Evolutionary conservation across 1,284 basidiomycete species (phyloP), one percentile per base, ranked within the genome.

Genomic region (Ustilago sp.): DNA sequence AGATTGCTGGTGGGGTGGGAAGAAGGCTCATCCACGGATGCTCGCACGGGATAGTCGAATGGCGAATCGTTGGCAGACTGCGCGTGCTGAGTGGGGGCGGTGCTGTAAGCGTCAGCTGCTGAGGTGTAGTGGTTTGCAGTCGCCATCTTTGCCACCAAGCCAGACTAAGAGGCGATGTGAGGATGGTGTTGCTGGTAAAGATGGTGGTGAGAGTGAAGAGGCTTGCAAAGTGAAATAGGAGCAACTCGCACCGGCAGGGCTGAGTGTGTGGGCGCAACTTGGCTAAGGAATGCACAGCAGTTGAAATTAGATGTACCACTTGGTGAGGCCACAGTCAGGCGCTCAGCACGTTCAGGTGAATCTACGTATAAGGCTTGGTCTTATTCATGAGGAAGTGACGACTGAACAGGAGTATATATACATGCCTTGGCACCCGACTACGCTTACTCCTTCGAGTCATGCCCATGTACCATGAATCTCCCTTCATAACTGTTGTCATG

Each of bases 71-170:
- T 35, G 0, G 43, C 4, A 8, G 48, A 32, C 23, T 28, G 23
- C n/a, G 28, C 15, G 8, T 59, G 60, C 13, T 53, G 48, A 11
- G 28, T 36, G 9, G 53, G 9, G 48, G 17, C 3, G 43, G 32
- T 43, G 43, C 70, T 47, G 23, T 74, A 78, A 35, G 75, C 75
- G 51, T 74, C 71, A 7, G 75, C 75, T 12, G 68, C 75, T 6
- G 75, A 78, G 19, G 63, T 28, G 50, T 66, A 73, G 43, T 66
- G 58, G 34, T 77, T 69, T 32, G 73, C 41, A n/a, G 67, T 47
- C 8, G 69, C 59, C 70, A 73, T 73, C 57, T 23, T 58, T 19
- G 15, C 35, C 32, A 23, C 19, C 28, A 28, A 12, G 5, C n/a
- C 55, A 55, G 11, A 38, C 8, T 38, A 28, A 28, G 23, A 28